Conservation (phyloP, 441 rosid species). For the Eutrema salsugineum region DNA sequence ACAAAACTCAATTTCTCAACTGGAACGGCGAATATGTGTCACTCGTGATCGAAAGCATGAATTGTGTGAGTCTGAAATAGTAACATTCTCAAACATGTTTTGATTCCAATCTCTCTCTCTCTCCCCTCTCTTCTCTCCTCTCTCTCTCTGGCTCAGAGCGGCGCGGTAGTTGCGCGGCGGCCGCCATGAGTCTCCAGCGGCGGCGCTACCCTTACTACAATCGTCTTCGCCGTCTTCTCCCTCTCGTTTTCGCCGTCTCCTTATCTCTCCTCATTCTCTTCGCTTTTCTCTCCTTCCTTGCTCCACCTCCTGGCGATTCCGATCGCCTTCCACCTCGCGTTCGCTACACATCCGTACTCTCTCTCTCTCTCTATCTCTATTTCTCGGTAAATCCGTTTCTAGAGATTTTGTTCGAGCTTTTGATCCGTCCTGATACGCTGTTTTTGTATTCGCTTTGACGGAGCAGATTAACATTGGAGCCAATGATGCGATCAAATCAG, state of each 20-base stretch:
- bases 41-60: slow-evolving; percentile 4
- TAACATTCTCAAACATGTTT: neutral
- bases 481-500: slow-evolving; percentile 19
- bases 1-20: too few species aligned
- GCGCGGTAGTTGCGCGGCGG: neutral
- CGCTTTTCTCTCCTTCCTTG: slow-evolving; percentile 50
- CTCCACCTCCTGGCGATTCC: slow-evolving; percentile 50
- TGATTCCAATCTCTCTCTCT: slow-evolving; percentile 13
- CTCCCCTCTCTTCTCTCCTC: slow-evolving; percentile 25
- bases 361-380: neutral
- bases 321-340: slow-evolving; percentile 21
- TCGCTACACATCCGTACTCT: slow-evolving; percentile 28
- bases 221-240: slow-evolving; percentile 42
- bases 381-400: neutral
- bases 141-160: neutral
- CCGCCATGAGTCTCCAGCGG: slow-evolving; percentile 47
- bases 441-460: neutral
- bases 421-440: neutral
- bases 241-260: slow-evolving; percentile 41
- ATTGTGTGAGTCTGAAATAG: neutral
- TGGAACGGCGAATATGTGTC: slow-evolving; percentile 11
- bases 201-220: slow-evolving; percentile 43
- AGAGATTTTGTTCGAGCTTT: neutral
- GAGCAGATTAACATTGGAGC: slow-evolving; percentile 24
- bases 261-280: slow-evolving; percentile 47